phyloP scores from a whole-genome alignment of 805 yeast genomes.

The Yamadazyma ubonensis region DNA sequence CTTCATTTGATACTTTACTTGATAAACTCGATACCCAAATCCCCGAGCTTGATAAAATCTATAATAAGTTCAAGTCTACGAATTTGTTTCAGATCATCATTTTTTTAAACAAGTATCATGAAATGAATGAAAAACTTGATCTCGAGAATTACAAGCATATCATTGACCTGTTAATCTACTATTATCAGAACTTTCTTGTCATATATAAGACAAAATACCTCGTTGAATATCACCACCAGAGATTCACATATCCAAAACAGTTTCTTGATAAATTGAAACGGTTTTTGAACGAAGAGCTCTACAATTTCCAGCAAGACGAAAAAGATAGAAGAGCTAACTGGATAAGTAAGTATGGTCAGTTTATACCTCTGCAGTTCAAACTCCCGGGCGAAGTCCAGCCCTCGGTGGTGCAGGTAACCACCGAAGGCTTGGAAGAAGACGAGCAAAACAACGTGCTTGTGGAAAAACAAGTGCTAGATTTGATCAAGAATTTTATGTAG shows the following conservation, averaged over 20 bases:
- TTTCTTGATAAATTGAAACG: constrained; percentile 30
- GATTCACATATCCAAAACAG: constrained; percentile 37
- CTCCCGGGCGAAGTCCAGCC: constrained; percentile 43
- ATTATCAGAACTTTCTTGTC: constrained; percentile 34
- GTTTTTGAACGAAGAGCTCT: constrained; percentile 34
- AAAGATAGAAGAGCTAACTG: constrained; percentile 33
- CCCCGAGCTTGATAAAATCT: constrained; percentile 12
- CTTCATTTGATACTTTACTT: constrained; percentile 15
- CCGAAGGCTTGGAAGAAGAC: constrained; percentile 33
- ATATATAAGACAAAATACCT: constrained; percentile 37
- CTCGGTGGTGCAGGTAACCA: constrained; percentile 37
- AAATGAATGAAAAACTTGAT: constrained; percentile 16
- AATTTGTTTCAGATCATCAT: constrained; percentile 27
- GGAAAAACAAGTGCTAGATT: constrained; percentile 24
- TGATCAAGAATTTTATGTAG: constrained; percentile 18
- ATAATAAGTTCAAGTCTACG: constrained; percentile 22
- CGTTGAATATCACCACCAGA: constrained; percentile 39
- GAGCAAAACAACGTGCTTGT: constrained; percentile 9
- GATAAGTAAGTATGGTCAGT: constrained; percentile 39
- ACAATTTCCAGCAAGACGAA: constrained; percentile 33
- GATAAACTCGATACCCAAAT: constrained; percentile 18
- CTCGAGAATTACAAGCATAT: constrained; percentile 25
- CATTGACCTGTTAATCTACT: constrained; percentile 29
- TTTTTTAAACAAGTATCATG: constrained; percentile 20
- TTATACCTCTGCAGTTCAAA: constrained; percentile 38